phyloP scores from a whole-genome alignment of 2,329 filamentous ascomycete genomes.

The Colletotrichum viniferum region DNA sequence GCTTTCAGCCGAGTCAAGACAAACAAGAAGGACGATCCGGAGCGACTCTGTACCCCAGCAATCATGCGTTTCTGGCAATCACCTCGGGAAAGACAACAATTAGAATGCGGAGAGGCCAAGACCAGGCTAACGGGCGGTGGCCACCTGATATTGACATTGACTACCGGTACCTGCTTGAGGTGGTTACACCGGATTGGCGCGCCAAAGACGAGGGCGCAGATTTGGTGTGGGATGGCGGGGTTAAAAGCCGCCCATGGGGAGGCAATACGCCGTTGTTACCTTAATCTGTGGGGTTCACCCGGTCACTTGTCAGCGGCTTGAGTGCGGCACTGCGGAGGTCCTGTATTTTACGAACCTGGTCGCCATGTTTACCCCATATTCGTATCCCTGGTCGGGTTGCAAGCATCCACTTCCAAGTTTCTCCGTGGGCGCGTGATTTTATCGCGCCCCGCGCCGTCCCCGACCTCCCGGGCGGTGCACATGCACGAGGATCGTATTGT shows the following conservation, averaged over 20 bases:
- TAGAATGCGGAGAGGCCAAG: constrained; percentile 6
- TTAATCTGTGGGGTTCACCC: constrained; percentile 6
- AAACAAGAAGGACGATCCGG: background rate
- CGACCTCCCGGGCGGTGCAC: background rate
- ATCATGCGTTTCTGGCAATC: background rate
- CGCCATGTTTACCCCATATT: background rate
- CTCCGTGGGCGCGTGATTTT: background rate
- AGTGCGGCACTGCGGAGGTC: background rate
- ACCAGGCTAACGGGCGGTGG: background rate
- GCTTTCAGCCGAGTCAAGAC: background rate
- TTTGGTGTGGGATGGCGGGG: background rate
- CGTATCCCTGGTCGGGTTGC: background rate
- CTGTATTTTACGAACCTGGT: background rate
- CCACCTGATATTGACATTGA: background rate
- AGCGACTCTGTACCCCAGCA: background rate
- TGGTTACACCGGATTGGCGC: constrained; percentile 12
- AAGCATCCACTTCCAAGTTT: background rate
- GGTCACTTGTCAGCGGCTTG: background rate
- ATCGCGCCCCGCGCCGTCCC: background rate
- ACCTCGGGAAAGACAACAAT: background rate
- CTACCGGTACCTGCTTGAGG: constrained; percentile 5
- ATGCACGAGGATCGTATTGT: no score
- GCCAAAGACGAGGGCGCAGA: background rate
- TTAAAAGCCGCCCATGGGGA: background rate
- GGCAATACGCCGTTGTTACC: background rate